These are phyloP conservation scores for Neurospora discreta DNA, from an alignment of 495 filamentous ascomycete genomes.

Conservation along the genomic window DNA sequence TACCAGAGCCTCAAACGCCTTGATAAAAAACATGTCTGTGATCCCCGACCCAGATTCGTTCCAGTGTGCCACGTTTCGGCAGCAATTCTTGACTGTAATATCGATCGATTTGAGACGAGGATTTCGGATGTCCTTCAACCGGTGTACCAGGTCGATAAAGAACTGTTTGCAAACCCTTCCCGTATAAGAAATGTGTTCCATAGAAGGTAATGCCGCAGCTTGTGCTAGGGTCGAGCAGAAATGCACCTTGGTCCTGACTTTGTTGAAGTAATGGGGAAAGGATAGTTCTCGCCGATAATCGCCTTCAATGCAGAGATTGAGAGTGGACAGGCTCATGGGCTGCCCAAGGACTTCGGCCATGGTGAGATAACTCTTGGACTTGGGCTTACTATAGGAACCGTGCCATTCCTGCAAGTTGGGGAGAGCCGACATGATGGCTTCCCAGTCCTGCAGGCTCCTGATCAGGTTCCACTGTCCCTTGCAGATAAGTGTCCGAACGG, in stretches of 20 bases:
- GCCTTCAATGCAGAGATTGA: slow-evolving; percentile 57
- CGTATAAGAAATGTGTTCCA: slow-evolving; percentile 57
- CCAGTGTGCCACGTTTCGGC: slow-evolving; percentile 40
- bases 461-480: slow-evolving; percentile 70
- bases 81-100: slow-evolving; percentile 58
- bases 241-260: slow-evolving; percentile 41
- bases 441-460: slow-evolving; percentile 52
- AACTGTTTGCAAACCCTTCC: slow-evolving; percentile 49
- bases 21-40: slow-evolving; percentile 55
- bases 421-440: slow-evolving; percentile 44
- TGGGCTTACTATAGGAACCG: slow-evolving; percentile 57
- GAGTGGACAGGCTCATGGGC: slow-evolving; percentile 41
- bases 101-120: slow-evolving; percentile 51
- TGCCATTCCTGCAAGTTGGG: slow-evolving; percentile 61
- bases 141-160: slow-evolving; percentile 42
- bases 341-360: slow-evolving; percentile 46
- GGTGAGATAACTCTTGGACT: slow-evolving; percentile 54
- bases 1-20: slow-evolving; percentile 53
- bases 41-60: slow-evolving; percentile 53
- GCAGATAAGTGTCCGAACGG: slow-evolving; percentile 50
- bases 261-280: slow-evolving; percentile 42
- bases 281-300: slow-evolving; percentile 50
- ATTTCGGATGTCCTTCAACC: slow-evolving; percentile 27
- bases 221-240: slow-evolving; percentile 45
- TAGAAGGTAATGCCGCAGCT: slow-evolving; percentile 40